Evolutionary conservation across 106 monocot species (phyloP), one percentile per base, ranked within the genome.

Genomic region (Acorus calamus): DNA sequence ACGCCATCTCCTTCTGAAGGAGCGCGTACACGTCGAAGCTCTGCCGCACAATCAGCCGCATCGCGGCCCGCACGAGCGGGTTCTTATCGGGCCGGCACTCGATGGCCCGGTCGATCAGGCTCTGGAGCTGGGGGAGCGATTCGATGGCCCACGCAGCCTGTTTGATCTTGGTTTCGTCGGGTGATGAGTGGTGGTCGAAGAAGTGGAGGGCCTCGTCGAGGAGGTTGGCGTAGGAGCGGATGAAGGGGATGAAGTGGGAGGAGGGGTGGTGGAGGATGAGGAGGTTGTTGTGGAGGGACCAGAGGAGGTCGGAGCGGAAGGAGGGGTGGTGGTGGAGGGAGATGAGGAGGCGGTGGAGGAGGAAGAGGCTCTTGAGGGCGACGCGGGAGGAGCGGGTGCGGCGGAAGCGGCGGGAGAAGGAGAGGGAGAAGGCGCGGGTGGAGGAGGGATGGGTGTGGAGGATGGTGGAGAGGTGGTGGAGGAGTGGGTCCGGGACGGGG

Each of bases 291-390:
- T 42, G 59, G 8, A 49, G 73, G 42, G 73, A 49, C 2, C 44
- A 59, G 10, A 73, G 42, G 41, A 73, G 14, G 56, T 73, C 44
- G 4, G 50, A 4, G 10, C n/a, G 65, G 50, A 73, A 64, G 14
- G 72, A 64, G 10, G 63, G 72, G 64, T 55, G 14, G 41, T 44
- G 28, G 42, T 65, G 73, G 44, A 73, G 52, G 2, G 52, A 49
- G 2, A 11, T 44, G 42, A 73, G 73, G 66, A 73, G 73, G 59
- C 57, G 73, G 59, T 73, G 73, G 52, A 73, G 66, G 47, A 73
- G 59, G 51, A 66, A 46, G 55, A 73, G 73, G 46, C 73, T 66
- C 54, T 73, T 73, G 13, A 66, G 7, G 2, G 73, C 73, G 52
- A 66, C 73, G 5, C 52, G 65, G 52, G 52, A 52, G 46, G 43